Conservation (phyloP, 2,329 filamentous ascomycete genomes). For the Delphinella strobiligena region DNA sequence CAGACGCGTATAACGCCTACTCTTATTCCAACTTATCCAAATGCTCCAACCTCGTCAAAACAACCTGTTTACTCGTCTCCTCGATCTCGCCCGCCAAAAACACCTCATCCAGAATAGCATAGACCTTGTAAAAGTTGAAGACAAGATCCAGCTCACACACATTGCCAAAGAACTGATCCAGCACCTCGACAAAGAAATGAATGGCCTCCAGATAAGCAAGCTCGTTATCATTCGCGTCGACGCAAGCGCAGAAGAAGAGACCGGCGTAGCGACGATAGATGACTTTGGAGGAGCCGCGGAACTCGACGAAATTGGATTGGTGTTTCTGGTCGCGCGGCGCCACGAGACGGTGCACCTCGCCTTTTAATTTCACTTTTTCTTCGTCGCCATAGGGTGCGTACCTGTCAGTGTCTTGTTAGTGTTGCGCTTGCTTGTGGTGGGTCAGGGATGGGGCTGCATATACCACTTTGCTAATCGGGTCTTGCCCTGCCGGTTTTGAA, state of each 20-base stretch:
- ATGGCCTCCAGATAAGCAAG: conserved; percentile 93
- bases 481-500: conserved; percentile 91
- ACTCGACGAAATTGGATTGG: conserved; percentile 98
- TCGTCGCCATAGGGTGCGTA: conserved; percentile 51
- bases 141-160: conserved; percentile 93
- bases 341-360: conserved; percentile 95
- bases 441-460: conserved; percentile 43
- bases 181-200: conserved; percentile 97
- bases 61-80: conserved; percentile 97
- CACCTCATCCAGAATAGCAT: conserved; percentile 96
- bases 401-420: not conserved
- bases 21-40: conserved; percentile 81
- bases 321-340: conserved; percentile 98
- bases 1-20: not conserved
- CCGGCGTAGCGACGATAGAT: conserved; percentile 96
- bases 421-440: not conserved
- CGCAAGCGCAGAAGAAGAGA: conserved; percentile 97
- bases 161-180: conserved; percentile 98
- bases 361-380: conserved; percentile 97
- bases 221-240: conserved; percentile 98
- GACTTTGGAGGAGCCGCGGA: conserved; percentile 77
- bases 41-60: conserved; percentile 86
- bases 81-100: conserved; percentile 97
- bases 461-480: conserved; percentile 99
- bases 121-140: conserved; percentile 71